phyloP scores from a whole-genome alignment of 2,329 filamentous ascomycete genomes.

The Claviceps sp. region DNA sequence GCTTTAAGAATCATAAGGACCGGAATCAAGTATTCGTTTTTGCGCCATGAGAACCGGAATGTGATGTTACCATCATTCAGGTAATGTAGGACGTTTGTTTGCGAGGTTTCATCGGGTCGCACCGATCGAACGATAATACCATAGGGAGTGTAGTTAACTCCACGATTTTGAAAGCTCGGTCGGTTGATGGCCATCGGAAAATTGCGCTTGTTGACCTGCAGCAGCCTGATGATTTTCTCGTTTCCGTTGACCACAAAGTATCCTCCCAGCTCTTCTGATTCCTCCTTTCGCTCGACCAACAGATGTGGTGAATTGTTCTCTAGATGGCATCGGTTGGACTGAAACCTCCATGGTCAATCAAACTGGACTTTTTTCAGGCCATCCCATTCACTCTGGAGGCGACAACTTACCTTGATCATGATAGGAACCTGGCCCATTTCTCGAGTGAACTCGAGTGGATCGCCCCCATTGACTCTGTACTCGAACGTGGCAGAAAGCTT shows the following conservation, averaged over 20 bases:
- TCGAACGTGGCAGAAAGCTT: slow-evolving; percentile 73
- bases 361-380: not conserved
- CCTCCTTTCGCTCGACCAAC: slow-evolving; percentile 79
- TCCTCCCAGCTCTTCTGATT: slow-evolving; percentile 88
- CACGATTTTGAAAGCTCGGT: slow-evolving; percentile 78
- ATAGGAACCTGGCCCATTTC: slow-evolving; percentile 84
- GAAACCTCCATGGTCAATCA: slow-evolving; percentile 1
- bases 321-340: slow-evolving; percentile 85
- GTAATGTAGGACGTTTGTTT: slow-evolving; percentile 95
- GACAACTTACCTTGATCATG: slow-evolving; percentile 64
- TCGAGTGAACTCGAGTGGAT: slow-evolving; percentile 67
- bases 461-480: slow-evolving; percentile 75
- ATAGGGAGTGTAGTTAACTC: slow-evolving; percentile 73
- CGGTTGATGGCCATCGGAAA: slow-evolving; percentile 91
- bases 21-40: slow-evolving; percentile 91
- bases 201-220: slow-evolving; percentile 82
- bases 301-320: slow-evolving; percentile 71
- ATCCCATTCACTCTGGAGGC: not conserved
- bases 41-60: slow-evolving; percentile 95
- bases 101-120: slow-evolving; percentile 92
- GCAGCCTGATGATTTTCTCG: slow-evolving; percentile 88
- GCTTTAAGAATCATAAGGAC: slow-evolving; percentile 96
- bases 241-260: slow-evolving; percentile 98
- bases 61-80: slow-evolving; percentile 91
- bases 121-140: slow-evolving; percentile 88